Conservation (phyloP, 73 alveolate species). For the Uronychia binucleata region DNA sequence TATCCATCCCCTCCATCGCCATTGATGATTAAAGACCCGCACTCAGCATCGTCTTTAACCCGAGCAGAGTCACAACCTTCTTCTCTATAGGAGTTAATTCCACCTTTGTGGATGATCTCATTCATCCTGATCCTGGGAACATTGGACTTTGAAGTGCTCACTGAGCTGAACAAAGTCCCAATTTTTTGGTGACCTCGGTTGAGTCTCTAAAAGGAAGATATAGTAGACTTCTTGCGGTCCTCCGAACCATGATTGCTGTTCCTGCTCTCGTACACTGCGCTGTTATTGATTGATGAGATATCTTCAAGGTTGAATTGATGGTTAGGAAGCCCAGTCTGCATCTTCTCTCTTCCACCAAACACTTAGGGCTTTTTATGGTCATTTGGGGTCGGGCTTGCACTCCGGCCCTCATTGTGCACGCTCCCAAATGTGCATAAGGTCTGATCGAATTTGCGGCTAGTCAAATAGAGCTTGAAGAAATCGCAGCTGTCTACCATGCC, state of each 20-base stretch:
- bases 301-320: neutral
- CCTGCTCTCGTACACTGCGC: neutral
- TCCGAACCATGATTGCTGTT: neutral
- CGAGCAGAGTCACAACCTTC: neutral
- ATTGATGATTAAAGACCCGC: neutral
- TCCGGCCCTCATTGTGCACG: too few relatives aligned
- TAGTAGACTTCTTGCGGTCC: neutral
- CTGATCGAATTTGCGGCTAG: neutral
- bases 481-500: neutral
- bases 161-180: neutral
- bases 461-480: neutral
- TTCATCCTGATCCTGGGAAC: neutral
- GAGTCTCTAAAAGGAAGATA: neutral
- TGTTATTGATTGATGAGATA: neutral
- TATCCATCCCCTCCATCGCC: neutral
- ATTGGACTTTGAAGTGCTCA: neutral
- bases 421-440: slow-evolving; percentile 1
- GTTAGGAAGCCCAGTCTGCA: too few relatives aligned
- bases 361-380: too few relatives aligned
- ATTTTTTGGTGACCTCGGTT: neutral
- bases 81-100: neutral
- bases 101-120: neutral
- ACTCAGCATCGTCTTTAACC: neutral
- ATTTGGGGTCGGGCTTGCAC: too few relatives aligned
- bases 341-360: too few relatives aligned